A percentile compares a stretch with the other conserved stretches of the same genome.
Evolutionary conservation across 2,329 filamentous ascomycete genomes (phyloP).

Genomic region (Trichophyton schoenleinii): DNA sequence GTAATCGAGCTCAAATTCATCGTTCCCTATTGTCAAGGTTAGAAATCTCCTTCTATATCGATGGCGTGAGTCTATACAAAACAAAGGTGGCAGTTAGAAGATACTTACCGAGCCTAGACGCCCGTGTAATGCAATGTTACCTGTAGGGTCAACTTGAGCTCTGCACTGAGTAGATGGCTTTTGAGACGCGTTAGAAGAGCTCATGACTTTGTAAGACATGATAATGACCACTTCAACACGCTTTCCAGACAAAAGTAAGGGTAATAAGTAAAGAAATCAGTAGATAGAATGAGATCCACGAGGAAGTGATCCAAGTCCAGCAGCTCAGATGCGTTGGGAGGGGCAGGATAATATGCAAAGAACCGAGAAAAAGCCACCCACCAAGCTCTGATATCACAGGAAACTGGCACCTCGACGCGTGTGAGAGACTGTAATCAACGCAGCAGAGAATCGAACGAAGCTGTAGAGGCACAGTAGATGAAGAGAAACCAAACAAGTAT

Average conservation of each 20-base stretch:
- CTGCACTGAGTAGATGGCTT: conserved; percentile 16
- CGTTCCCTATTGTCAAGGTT: neutral
- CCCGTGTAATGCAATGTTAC: conserved; percentile 15
- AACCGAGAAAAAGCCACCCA: neutral
- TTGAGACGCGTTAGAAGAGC: conserved; percentile 18
- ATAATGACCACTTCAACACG: neutral
- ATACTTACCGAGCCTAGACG: conserved; percentile 18
- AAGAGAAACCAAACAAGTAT: conserved; percentile 3
- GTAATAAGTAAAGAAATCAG: neutral
- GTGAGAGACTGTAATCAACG: neutral
- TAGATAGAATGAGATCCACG: neutral
- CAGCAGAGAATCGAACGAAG: neutral
- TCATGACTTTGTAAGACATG: conserved; percentile 21
- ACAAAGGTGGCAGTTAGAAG: neutral
- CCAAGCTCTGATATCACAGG: neutral
- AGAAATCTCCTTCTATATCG: neutral
- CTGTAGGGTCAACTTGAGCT: conserved; percentile 14
- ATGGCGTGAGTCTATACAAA: neutral
- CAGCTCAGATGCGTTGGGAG: neutral
- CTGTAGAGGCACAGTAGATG: neutral
- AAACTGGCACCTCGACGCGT: neutral
- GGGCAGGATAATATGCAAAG: conserved; percentile 1
- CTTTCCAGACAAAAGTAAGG: neutral
- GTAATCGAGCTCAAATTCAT: conserved; percentile 18
- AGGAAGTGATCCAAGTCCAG: neutral